A percentile compares a stretch with the other conserved stretches of the same genome.
Conservation (phyloP, 345 rosid species). For the Citrus unshiu region DNA sequence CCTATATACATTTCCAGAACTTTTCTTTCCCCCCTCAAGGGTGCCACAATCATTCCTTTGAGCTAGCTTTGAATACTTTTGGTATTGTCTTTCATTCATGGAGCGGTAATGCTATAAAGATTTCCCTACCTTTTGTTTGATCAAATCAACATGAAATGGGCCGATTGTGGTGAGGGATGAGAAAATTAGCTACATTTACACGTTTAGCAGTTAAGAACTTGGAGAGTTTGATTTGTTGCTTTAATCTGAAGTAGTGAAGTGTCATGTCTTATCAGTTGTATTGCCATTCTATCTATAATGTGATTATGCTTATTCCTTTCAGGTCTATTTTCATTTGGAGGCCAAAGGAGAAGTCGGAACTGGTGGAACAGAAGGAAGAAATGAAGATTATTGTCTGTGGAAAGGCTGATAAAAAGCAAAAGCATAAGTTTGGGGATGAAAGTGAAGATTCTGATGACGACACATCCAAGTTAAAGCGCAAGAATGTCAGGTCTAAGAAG, state of each 20-base stretch:
- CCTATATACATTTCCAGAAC: not conserved
- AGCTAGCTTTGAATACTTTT: not conserved
- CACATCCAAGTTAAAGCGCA: conserved; percentile 44
- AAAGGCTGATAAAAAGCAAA: conserved; percentile 45
- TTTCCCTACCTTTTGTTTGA: not conserved
- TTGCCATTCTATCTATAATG: not conserved
- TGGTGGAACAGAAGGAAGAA: conserved; percentile 47
- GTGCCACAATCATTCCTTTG: not conserved
- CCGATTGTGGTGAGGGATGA: not conserved
- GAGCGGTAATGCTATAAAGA: not conserved
- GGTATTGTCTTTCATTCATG: not conserved
- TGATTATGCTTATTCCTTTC: conserved; percentile 9
- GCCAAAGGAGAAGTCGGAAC: conserved; percentile 56
- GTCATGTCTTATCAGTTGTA: not conserved
- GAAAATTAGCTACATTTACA: not conserved
- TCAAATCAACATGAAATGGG: not conserved
- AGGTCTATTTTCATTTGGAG: conserved; percentile 95
- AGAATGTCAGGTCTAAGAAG: conserved; percentile 42
- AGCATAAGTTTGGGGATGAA: conserved; percentile 32
- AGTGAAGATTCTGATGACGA: conserved; percentile 60
- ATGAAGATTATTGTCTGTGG: conserved; percentile 54
- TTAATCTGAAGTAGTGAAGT: not conserved
- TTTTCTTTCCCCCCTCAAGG: too few relatives aligned
- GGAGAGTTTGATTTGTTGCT: not conserved
- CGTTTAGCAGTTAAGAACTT: not conserved